A percentile compares a stretch with the other conserved stretches of the same genome.
phyloP scores from a whole-genome alignment of 306 rosid genomes.

The Begonia masoniana region DNA sequence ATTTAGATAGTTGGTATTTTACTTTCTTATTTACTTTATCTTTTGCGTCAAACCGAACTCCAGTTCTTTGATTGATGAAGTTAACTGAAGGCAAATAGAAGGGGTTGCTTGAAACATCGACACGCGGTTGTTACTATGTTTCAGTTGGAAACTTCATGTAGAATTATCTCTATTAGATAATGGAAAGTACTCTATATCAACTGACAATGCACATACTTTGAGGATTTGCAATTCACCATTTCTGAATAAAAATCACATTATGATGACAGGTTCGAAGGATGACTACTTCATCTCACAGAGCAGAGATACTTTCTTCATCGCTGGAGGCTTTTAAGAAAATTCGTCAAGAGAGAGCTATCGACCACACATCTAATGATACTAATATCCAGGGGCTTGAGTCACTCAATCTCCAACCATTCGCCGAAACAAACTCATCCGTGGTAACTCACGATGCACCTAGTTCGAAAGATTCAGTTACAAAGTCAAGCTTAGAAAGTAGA shows the following conservation, averaged over 20 bases:
- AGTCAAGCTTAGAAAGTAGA: conserved; percentile 29
- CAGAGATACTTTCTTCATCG: conserved; percentile 93
- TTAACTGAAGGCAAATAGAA: too few species aligned
- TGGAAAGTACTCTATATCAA: too few species aligned
- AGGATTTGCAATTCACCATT: too few species aligned
- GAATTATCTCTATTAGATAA: too few species aligned
- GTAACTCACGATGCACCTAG: conserved; percentile 18
- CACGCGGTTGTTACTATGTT: too few species aligned
- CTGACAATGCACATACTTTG: too few species aligned
- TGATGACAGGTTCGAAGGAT: conserved; percentile 83
- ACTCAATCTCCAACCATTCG: conserved; percentile 27
- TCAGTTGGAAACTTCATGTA: too few species aligned
- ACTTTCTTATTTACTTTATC: too few species aligned
- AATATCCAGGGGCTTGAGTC: conserved; percentile 26
- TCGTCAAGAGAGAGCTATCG: conserved; percentile 68
- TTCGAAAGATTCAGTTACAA: conserved; percentile 23
- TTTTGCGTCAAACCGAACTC: too few species aligned
- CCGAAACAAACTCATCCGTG: conserved; percentile 18
- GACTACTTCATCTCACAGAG: conserved; percentile 93
- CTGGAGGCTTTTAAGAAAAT: conserved; percentile 94
- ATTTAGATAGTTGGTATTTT: too few species aligned
- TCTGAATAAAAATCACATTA: neutral
- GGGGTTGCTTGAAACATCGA: too few species aligned
- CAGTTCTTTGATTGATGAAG: too few species aligned
- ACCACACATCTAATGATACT: conserved; percentile 29